Evolutionary conservation across 1,284 basidiomycete genomes (phyloP).

Genomic region (Uromyces viciae-fabae): DNA sequence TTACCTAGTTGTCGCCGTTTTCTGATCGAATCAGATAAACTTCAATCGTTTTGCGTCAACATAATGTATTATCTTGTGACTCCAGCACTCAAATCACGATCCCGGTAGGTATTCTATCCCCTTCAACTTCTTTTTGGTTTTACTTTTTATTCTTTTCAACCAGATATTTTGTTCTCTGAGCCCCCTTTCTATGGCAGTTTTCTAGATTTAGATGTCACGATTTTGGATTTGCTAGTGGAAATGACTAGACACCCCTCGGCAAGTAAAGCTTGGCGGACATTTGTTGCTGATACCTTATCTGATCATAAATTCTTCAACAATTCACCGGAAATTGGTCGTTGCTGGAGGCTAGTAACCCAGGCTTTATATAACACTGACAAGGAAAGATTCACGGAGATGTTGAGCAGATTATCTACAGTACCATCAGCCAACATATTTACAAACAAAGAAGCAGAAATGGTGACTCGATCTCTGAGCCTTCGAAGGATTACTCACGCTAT

Average conservation of each 20-base stretch:
- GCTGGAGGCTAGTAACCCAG: slow-evolving; percentile 76
- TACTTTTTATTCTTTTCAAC: slow-evolving; percentile 32
- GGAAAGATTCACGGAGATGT: slow-evolving; percentile 74
- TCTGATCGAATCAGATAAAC: slow-evolving; percentile 78
- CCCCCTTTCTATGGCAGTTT: slow-evolving; percentile 46
- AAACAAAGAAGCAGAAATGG: slow-evolving; percentile 88
- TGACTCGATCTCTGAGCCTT: slow-evolving; percentile 79
- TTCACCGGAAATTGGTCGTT: slow-evolving; percentile 60
- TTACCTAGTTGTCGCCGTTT: slow-evolving; percentile 76
- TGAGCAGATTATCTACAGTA: slow-evolving; percentile 73
- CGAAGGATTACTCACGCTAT: slow-evolving; percentile 81
- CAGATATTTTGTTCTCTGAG: not conserved
- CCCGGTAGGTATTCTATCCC: slow-evolving; percentile 59
- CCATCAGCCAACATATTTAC: slow-evolving; percentile 95
- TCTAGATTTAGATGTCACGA: slow-evolving; percentile 57
- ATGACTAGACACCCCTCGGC: slow-evolving; percentile 74
- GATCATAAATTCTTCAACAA: slow-evolving; percentile 84
- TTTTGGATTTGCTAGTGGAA: slow-evolving; percentile 69
- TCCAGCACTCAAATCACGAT: slow-evolving; percentile 71
- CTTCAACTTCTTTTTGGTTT: slow-evolving; percentile 1
- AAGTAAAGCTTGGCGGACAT: slow-evolving; percentile 77
- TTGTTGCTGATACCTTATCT: slow-evolving; percentile 74
- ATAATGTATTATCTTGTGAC: slow-evolving; percentile 80
- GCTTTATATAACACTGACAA: slow-evolving; percentile 81
- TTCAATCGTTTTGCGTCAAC: slow-evolving; percentile 71